phyloP scores from a whole-genome alignment of 1,139 yeast species.

The Debaryomyces sp. region DNA sequence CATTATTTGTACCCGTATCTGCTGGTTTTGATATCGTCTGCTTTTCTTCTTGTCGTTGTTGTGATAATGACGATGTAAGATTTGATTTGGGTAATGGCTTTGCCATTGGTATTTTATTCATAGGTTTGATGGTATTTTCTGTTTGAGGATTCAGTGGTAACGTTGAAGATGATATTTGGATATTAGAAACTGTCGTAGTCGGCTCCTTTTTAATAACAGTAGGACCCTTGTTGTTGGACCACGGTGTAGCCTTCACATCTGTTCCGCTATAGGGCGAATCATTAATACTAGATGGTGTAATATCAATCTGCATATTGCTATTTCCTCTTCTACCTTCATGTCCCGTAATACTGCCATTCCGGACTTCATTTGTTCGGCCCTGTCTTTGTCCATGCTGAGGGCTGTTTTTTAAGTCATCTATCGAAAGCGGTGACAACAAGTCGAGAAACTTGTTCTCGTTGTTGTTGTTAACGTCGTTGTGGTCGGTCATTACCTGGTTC shows the following conservation, averaged over 20 bases:
- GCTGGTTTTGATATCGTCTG: background rate
- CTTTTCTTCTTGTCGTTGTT: conserved; percentile 14
- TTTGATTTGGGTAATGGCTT: conserved; percentile 29
- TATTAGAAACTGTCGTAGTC: conserved; percentile 12
- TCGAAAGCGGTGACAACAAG: conserved; percentile 44
- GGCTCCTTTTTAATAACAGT: conserved; percentile 12
- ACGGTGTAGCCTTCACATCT: background rate
- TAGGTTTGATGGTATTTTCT: background rate
- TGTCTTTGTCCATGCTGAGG: conserved; percentile 11
- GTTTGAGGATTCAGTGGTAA: background rate
- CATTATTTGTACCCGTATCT: background rate
- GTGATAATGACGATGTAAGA: conserved; percentile 33
- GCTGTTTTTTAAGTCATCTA: conserved; percentile 35
- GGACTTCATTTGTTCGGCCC: background rate
- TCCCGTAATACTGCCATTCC: background rate
- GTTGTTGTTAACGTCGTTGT: background rate
- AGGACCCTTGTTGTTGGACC: background rate
- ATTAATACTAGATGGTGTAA: conserved; percentile 29
- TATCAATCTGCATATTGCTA: conserved; percentile 4
- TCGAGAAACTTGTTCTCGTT: conserved; percentile 29
- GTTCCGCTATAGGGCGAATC: conserved; percentile 24
- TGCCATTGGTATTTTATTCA: background rate
- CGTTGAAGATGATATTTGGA: conserved; percentile 9
- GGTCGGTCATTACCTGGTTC: conserved; percentile 13
- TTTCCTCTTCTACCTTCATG: background rate